Conservation (phyloP, 1,139 yeast species). For the Petasospora fabianii region DNA sequence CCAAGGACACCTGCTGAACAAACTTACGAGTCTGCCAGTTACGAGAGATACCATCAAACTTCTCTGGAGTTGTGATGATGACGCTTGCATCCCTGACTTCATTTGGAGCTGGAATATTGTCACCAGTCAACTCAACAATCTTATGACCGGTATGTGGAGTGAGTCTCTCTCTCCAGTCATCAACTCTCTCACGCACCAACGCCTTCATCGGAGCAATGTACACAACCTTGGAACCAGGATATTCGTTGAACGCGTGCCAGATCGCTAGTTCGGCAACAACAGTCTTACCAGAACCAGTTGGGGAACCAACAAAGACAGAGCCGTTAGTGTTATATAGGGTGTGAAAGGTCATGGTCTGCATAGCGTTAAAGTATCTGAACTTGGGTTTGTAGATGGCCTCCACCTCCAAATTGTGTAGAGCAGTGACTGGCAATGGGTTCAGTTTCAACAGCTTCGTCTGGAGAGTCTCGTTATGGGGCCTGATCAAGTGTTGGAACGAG, state of each 20-base stretch:
- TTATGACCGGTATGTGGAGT: conserved; percentile 58
- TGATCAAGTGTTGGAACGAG: conserved; percentile 84
- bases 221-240: conserved; percentile 80
- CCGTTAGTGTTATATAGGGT: conserved; percentile 75
- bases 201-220: conserved; percentile 99
- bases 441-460: conserved; percentile 75
- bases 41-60: conserved; percentile 97
- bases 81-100: conserved; percentile 90
- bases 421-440: conserved; percentile 83
- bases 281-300: too few relatives aligned
- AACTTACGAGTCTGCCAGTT: conserved; percentile 95
- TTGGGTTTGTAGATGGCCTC: conserved; percentile 64
- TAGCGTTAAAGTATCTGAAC: conserved; percentile 90
- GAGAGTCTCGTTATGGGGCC: conserved; percentile 84
- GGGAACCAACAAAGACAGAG: conserved; percentile 92
- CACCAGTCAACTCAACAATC: conserved; percentile 95
- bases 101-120: conserved; percentile 83
- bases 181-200: conserved; percentile 91
- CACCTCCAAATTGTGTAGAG: conserved; percentile 64
- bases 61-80: conserved; percentile 95
- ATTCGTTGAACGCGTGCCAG: conserved; percentile 87
- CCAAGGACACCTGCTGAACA: conserved; percentile 85
- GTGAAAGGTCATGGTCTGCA: conserved; percentile 98
- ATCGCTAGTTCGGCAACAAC: conserved; percentile 95
- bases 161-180: conserved; percentile 83